A percentile compares a stretch with the other conserved stretches of the same genome.
phyloP scores from a whole-genome alignment of 139 green algal genomes.

The Desmodesmus armatus region DNA sequence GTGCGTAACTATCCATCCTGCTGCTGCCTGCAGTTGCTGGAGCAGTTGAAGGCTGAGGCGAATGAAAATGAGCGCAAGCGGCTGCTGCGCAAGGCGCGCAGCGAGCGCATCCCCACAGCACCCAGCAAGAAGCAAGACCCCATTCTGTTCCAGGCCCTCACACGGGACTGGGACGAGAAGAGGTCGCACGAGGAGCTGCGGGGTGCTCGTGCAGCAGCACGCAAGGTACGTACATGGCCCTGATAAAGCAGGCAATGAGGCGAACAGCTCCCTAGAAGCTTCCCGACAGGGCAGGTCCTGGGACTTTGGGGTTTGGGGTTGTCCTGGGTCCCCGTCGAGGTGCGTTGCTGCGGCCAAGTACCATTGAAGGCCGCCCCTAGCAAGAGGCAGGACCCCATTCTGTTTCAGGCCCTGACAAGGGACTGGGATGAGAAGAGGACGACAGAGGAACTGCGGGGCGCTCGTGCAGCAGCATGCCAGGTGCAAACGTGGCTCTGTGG shows the following conservation, averaged over 20 bases:
- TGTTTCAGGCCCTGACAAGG: slow-evolving; percentile 19
- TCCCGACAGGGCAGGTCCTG: too few relatives aligned
- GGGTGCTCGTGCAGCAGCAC: slow-evolving; percentile 8
- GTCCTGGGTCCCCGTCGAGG: too few relatives aligned
- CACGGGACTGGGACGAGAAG: slow-evolving; percentile 33
- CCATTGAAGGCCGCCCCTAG: not conserved
- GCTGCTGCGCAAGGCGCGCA: slow-evolving; percentile 4
- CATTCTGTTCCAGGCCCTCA: slow-evolving; percentile 25
- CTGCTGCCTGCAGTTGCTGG: too few relatives aligned
- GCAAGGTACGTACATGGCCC: too few relatives aligned
- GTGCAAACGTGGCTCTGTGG: too few relatives aligned
- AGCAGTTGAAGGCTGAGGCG: too few relatives aligned
- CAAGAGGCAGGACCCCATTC: slow-evolving; percentile 1
- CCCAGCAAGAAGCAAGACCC: slow-evolving; percentile 1
- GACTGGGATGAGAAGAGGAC: slow-evolving; percentile 23
- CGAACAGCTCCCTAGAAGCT: too few relatives aligned
- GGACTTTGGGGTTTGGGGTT: too few relatives aligned
- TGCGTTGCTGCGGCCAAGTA: too few relatives aligned
- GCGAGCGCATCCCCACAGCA: not conserved
- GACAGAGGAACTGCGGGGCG: not conserved
- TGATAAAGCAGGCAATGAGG: too few relatives aligned
- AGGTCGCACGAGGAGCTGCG: not conserved
- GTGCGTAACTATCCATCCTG: too few relatives aligned
- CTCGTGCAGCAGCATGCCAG: slow-evolving; percentile 6
- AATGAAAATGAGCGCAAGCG: slow-evolving; percentile 1